Evolutionary conservation across 805 yeast genomes (phyloP).

Genomic region (Yarrowia phangngaensis): DNA sequence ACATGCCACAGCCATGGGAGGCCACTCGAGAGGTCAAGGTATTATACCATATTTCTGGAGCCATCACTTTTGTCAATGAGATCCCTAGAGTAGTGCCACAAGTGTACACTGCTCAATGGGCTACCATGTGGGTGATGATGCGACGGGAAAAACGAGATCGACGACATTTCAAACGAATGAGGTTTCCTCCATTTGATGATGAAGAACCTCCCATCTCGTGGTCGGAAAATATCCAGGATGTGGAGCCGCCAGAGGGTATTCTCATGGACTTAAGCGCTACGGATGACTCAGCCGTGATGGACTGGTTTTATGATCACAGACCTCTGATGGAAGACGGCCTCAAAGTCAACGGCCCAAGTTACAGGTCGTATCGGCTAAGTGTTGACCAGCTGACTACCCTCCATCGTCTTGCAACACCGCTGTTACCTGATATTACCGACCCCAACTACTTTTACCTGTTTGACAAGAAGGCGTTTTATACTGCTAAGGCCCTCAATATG

Average conservation of each 20-base stretch:
- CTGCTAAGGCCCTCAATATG: conserved; percentile 84
- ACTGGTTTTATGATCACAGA: conserved; percentile 77
- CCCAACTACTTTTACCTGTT: conserved; percentile 66
- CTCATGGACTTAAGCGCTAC: conserved; percentile 59
- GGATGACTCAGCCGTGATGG: conserved; percentile 57
- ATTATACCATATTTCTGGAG: conserved; percentile 85
- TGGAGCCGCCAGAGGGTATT: conserved; percentile 70
- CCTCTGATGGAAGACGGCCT: conserved; percentile 61
- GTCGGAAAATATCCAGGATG: conserved; percentile 70
- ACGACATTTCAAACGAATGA: conserved; percentile 81
- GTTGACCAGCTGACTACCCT: conserved; percentile 60
- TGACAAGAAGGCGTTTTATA: conserved; percentile 73
- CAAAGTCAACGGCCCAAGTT: conserved; percentile 71
- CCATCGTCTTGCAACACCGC: conserved; percentile 65
- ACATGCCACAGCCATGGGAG: conserved; percentile 99
- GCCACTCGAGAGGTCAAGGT: conserved; percentile 78
- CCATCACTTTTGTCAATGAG: conserved; percentile 92
- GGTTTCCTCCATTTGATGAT: conserved; percentile 95
- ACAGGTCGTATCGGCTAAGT: conserved; percentile 65
- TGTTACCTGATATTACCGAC: conserved; percentile 56
- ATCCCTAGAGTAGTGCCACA: conserved; percentile 89
- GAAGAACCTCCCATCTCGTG: conserved; percentile 91
- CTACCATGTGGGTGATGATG: conserved; percentile 88
- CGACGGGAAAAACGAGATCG: conserved; percentile 90
- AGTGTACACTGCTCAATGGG: conserved; percentile 92